Percentiles rank a stretch among this genome's conserved stretches.
phyloP scores from a whole-genome alignment of 305 asterid species.

The Fraxinus sp. region DNA sequence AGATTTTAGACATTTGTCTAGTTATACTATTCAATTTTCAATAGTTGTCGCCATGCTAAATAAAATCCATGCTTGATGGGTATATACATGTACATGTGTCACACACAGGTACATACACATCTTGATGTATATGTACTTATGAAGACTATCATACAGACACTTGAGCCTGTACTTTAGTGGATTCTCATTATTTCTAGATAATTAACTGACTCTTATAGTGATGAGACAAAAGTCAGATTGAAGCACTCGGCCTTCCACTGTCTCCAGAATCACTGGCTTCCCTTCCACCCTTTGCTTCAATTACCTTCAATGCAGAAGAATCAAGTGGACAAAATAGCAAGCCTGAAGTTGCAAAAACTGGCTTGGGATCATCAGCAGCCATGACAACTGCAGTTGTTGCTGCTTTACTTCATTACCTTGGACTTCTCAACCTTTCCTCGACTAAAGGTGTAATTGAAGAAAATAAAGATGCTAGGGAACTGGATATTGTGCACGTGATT shows the following conservation, averaged over 20 bases:
- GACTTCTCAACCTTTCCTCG: constrained; percentile 70
- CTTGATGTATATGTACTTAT: background rate
- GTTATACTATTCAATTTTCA: background rate
- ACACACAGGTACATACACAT: background rate
- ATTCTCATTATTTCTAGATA: background rate
- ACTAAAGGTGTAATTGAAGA: constrained; percentile 32
- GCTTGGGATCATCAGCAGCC: constrained; percentile 97
- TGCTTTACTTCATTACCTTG: constrained; percentile 77
- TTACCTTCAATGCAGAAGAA: constrained; percentile 76
- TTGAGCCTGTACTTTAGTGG: background rate
- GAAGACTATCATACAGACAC: background rate
- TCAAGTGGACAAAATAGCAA: constrained; percentile 57
- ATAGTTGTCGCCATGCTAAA: background rate
- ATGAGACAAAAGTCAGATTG: too few species aligned
- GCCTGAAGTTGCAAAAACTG: constrained; percentile 98
- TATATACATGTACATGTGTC: background rate
- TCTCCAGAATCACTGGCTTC: constrained; percentile 80
- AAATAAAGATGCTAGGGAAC: constrained; percentile 35
- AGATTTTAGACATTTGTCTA: background rate
- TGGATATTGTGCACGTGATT: constrained; percentile 75
- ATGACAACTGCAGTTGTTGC: constrained; percentile 98
- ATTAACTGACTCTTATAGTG: too few species aligned
- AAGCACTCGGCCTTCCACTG: constrained; percentile 76
- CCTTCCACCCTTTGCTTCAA: constrained; percentile 83
- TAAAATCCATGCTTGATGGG: background rate